Conservation (phyloP, 495 filamentous ascomycete species). For the Xylaria castorea region DNA sequence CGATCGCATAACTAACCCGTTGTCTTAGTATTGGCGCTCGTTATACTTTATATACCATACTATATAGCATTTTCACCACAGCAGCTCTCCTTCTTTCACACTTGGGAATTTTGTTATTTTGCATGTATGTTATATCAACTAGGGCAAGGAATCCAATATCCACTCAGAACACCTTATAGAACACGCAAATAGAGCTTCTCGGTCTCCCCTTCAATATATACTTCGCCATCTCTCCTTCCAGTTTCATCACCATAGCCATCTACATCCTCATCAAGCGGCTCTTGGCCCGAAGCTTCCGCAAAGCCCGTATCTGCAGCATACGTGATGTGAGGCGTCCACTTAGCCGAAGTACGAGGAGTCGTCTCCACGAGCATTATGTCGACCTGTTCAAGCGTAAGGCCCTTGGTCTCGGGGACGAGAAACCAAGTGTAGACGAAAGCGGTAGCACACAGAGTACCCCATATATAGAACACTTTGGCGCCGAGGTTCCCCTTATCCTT, state of each 20-base stretch:
- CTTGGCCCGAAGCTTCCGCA: slow-evolving; percentile 12
- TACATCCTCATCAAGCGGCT: background rate
- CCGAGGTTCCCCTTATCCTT: slow-evolving; percentile 67
- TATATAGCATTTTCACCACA: background rate
- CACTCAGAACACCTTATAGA: background rate
- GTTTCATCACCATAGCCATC: background rate
- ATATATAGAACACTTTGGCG: slow-evolving; percentile 80
- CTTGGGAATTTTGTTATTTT: no score
- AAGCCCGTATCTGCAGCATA: slow-evolving; percentile 66
- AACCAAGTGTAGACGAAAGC: slow-evolving; percentile 78
- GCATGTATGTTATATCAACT: background rate
- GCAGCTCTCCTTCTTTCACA: background rate
- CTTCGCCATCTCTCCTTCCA: background rate
- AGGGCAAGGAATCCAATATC: background rate
- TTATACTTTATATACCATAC: background rate
- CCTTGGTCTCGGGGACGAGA: slow-evolving; percentile 86
- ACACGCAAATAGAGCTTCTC: background rate
- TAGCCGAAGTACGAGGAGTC: slow-evolving; percentile 70
- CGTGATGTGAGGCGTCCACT: slow-evolving; percentile 74
- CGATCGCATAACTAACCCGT: background rate
- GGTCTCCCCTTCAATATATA: background rate
- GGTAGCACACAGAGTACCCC: slow-evolving; percentile 71
- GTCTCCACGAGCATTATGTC: slow-evolving; percentile 90
- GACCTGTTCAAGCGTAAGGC: slow-evolving; percentile 85
- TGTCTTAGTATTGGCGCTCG: background rate